phyloP scores from a whole-genome alignment of 176 grass and related monocot species.

The Puya raimondii region DNA sequence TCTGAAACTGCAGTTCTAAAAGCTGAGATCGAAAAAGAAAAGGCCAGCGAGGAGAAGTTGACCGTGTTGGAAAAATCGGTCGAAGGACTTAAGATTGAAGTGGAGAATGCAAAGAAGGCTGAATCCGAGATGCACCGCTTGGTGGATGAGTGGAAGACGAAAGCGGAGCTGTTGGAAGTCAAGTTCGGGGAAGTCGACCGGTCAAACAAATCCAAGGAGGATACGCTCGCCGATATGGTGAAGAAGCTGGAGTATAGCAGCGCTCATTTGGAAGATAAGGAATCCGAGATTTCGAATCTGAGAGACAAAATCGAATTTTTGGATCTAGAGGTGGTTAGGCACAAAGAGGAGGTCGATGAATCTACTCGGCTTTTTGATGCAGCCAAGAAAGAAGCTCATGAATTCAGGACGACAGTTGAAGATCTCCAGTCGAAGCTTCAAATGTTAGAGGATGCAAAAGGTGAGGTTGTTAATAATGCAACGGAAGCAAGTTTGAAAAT shows the following conservation, averaged over 20 bases:
- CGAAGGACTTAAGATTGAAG: slow-evolving; percentile 47
- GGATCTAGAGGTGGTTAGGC: slow-evolving; percentile 31
- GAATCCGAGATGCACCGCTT: slow-evolving; percentile 41
- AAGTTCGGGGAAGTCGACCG: slow-evolving; percentile 19
- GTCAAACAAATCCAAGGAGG: slow-evolving; percentile 30
- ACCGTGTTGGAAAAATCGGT: slow-evolving; percentile 16
- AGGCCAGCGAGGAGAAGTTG: slow-evolving; percentile 36
- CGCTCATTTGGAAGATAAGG: slow-evolving; percentile 28
- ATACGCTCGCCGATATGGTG: slow-evolving; percentile 27
- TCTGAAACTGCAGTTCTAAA: slow-evolving; percentile 16
- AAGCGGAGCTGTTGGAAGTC: slow-evolving; percentile 27
- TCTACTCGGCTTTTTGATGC: slow-evolving; percentile 26
- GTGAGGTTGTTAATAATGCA: slow-evolving; percentile 14
- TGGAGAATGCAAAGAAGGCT: slow-evolving; percentile 44
- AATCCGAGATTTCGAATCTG: slow-evolving; percentile 33
- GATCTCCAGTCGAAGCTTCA: slow-evolving; percentile 29
- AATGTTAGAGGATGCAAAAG: slow-evolving; percentile 26
- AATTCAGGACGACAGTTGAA: slow-evolving; percentile 27
- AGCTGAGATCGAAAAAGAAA: slow-evolving; percentile 33
- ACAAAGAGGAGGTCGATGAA: slow-evolving; percentile 35
- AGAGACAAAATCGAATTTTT: slow-evolving; percentile 18
- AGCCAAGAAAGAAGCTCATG: slow-evolving; percentile 1
- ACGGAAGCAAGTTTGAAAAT: slow-evolving; percentile 26
- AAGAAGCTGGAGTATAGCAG: slow-evolving; percentile 36
- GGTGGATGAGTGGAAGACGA: slow-evolving; percentile 42